phyloP scores from a whole-genome alignment of 805 yeast genomes.

The Saccharomycopsis olivae region DNA sequence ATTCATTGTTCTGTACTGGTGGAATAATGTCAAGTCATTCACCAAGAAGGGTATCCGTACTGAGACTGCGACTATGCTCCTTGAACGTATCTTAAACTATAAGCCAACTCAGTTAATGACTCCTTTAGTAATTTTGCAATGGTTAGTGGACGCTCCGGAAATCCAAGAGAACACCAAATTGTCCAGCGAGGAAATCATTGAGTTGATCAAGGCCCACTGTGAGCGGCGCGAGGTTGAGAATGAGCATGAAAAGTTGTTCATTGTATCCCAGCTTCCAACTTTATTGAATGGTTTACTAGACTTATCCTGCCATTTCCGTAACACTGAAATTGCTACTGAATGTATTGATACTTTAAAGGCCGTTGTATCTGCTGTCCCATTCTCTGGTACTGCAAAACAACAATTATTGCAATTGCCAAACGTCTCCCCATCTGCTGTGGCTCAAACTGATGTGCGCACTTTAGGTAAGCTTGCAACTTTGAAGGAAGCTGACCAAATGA shows the following conservation, averaged over 20 bases:
- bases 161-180: constrained; percentile 32
- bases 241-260: constrained; percentile 37
- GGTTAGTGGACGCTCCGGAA: constrained; percentile 62
- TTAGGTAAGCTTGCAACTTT: constrained; percentile 60
- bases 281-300: constrained; percentile 67
- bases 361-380: constrained; percentile 64
- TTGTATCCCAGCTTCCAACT: constrained; percentile 54
- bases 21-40: constrained; percentile 70
- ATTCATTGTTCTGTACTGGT: constrained; percentile 74
- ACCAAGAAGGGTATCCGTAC: constrained; percentile 79
- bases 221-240: constrained; percentile 33
- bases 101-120: constrained; percentile 58
- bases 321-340: constrained; percentile 48
- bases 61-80: constrained; percentile 70
- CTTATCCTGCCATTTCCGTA: constrained; percentile 72
- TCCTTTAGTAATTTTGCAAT: constrained; percentile 43
- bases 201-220: constrained; percentile 47
- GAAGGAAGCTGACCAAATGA: constrained; percentile 42
- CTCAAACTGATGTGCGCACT: constrained; percentile 37
- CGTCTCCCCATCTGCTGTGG: constrained; percentile 39
- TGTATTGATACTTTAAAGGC: constrained; percentile 60
- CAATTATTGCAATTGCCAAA: constrained; percentile 77
- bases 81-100: constrained; percentile 61
- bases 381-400: constrained; percentile 36
- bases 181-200: constrained; percentile 37